These are phyloP conservation scores for Colletotrichum brevisporum DNA, from an alignment of 2,329 filamentous ascomycete genomes.

Conservation along the genomic window DNA sequence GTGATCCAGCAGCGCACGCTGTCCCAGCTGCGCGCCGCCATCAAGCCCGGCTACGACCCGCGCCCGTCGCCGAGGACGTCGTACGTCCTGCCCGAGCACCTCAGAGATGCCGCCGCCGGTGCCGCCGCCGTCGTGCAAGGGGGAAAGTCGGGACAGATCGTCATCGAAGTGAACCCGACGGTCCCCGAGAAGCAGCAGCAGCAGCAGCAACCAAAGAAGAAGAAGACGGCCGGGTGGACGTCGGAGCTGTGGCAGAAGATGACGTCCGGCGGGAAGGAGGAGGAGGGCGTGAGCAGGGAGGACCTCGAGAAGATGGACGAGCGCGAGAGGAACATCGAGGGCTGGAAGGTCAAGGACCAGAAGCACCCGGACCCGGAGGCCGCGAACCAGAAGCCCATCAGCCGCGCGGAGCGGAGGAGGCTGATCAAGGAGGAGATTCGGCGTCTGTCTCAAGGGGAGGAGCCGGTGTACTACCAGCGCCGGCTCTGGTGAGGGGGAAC, in stretches of 20 bases:
- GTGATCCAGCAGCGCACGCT: conserved; percentile 89
- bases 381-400: conserved; percentile 63
- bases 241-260: conserved; percentile 37
- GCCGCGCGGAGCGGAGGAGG: conserved; percentile 66
- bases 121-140: conserved; percentile 43
- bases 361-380: conserved; percentile 53
- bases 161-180: conserved; percentile 55
- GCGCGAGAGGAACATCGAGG: conserved; percentile 41
- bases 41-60: conserved; percentile 65
- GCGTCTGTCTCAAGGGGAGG: conserved; percentile 60
- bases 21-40: conserved; percentile 79
- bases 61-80: conserved; percentile 60
- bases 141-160: conserved; percentile 41
- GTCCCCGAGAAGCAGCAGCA: conserved; percentile 43
- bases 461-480: conserved; percentile 67
- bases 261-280: conserved; percentile 21
- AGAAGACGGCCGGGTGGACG: conserved; percentile 37
- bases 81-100: conserved; percentile 64
- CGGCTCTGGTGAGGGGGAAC: conserved; percentile 65
- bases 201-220: conserved; percentile 30
- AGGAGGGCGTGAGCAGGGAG: conserved; percentile 25
- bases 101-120: conserved; percentile 59
- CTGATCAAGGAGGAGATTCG: conserved; percentile 72
- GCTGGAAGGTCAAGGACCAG: conserved; percentile 42
- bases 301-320: conserved; percentile 45